Percentiles rank a stretch among this genome's conserved stretches.
Evolutionary conservation across 106 monocot species (phyloP).

Genomic region (Agapanthus africanus): DNA sequence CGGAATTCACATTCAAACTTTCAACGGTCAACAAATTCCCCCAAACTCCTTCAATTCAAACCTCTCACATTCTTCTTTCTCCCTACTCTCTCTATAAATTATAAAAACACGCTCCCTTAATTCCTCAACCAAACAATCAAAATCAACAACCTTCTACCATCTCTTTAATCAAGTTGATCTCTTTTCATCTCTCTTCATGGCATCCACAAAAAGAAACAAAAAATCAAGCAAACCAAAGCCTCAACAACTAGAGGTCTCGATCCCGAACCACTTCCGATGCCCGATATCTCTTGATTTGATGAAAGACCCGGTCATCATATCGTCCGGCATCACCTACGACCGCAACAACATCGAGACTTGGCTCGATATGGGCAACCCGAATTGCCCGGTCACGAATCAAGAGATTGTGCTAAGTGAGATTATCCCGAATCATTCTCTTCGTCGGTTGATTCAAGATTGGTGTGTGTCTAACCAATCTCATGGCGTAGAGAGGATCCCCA

Average conservation of each 20-base stretch:
- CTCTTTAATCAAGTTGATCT: neutral
- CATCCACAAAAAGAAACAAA: slow-evolving; percentile 6
- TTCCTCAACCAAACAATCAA: neutral
- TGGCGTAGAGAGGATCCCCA: slow-evolving; percentile 52
- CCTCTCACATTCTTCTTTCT: neutral
- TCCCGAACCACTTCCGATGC: slow-evolving; percentile 62
- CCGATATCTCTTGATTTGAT: slow-evolving; percentile 84
- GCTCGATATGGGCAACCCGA: slow-evolving; percentile 49
- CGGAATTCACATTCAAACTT: neutral
- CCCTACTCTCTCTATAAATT: neutral
- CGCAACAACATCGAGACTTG: slow-evolving; percentile 68
- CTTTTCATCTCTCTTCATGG: slow-evolving; percentile 6
- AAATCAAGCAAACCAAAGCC: neutral
- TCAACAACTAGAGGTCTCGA: slow-evolving; percentile 5
- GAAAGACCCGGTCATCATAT: slow-evolving; percentile 68
- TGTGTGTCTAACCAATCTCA: slow-evolving; percentile 27
- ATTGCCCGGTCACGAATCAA: slow-evolving; percentile 51
- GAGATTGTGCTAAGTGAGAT: slow-evolving; percentile 15
- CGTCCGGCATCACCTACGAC: slow-evolving; percentile 86
- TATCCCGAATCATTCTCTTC: slow-evolving; percentile 47
- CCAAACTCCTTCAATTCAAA: slow-evolving; percentile 10
- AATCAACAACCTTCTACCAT: neutral
- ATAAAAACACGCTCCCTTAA: neutral
- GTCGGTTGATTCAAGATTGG: slow-evolving; percentile 58
- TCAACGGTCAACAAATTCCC: slow-evolving; percentile 64